Evolutionary conservation across 2,329 filamentous ascomycete genomes (phyloP).

Genomic region (Fusarium buharicum): DNA sequence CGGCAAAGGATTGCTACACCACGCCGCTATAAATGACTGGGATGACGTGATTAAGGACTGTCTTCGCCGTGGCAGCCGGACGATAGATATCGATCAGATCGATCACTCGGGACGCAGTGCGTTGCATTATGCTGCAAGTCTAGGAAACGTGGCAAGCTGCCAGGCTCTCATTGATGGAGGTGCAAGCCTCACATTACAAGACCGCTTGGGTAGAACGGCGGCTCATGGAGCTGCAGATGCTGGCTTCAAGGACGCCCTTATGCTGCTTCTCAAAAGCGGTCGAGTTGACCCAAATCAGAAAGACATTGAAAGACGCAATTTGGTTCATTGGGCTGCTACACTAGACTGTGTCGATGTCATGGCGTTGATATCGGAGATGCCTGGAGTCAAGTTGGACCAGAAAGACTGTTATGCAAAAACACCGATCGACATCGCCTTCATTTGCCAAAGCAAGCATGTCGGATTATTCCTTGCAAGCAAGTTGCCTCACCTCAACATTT

Average conservation of each 20-base stretch:
- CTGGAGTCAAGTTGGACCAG: neutral
- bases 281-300: neutral
- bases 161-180: neutral
- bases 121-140: conserved; percentile 2
- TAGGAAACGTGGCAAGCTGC: neutral
- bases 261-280: neutral
- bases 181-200: conserved; percentile 1
- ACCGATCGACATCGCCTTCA: conserved; percentile 2
- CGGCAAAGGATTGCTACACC: conserved; percentile 1
- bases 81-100: neutral
- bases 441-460: conserved; percentile 1
- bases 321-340: conserved; percentile 4
- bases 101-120: conserved; percentile 2
- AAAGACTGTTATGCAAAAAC: neutral
- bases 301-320: conserved; percentile 1
- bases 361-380: neutral
- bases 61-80: neutral
- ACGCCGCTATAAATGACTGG: conserved; percentile 3
- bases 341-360: neutral
- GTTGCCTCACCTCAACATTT: conserved; percentile 1
- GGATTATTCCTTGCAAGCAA: conserved; percentile 1
- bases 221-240: conserved; percentile 4
- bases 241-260: conserved; percentile 1
- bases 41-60: conserved; percentile 1
- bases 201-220: conserved; percentile 1